Evolutionary conservation across 2,329 filamentous ascomycete genomes (phyloP).

Genomic region (Epicoccum sorghinum): DNA sequence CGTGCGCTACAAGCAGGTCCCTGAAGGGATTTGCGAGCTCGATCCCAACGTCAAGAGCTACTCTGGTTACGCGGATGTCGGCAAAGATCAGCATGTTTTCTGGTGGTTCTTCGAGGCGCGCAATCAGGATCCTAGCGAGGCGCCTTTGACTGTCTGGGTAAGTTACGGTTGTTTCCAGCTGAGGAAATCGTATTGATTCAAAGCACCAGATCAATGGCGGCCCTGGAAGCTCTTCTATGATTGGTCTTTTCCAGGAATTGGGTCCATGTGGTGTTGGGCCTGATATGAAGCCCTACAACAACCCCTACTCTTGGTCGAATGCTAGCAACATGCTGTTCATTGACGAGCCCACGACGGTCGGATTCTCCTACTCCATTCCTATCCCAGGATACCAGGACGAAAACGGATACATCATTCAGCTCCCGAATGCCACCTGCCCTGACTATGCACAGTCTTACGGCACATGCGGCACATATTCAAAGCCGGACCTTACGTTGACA

Average conservation of each 20-base stretch:
- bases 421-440: constrained; percentile 57
- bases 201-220: constrained; percentile 54
- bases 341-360: constrained; percentile 68
- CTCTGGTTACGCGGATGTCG: constrained; percentile 62
- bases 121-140: constrained; percentile 55
- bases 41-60: constrained; percentile 63
- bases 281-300: constrained; percentile 58
- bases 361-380: constrained; percentile 61
- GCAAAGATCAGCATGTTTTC: constrained; percentile 59
- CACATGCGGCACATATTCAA: constrained; percentile 63
- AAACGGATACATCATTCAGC: constrained; percentile 47
- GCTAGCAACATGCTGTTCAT: constrained; percentile 72
- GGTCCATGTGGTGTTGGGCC: constrained; percentile 60
- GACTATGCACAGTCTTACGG: constrained; percentile 53
- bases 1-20: constrained; percentile 65
- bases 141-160: constrained; percentile 64
- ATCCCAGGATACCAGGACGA: constrained; percentile 50
- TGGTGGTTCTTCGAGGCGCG: constrained; percentile 64
- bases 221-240: constrained; percentile 64
- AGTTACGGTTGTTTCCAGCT: background rate
- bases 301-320: constrained; percentile 68
- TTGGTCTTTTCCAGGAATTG: constrained; percentile 60
- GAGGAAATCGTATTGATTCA: background rate
- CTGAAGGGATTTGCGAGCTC: constrained; percentile 61
- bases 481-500: constrained; percentile 57